Evolutionary conservation across 2,329 filamentous ascomycete genomes (phyloP).

Genomic region (Teratosphaeria epicoccoides): DNA sequence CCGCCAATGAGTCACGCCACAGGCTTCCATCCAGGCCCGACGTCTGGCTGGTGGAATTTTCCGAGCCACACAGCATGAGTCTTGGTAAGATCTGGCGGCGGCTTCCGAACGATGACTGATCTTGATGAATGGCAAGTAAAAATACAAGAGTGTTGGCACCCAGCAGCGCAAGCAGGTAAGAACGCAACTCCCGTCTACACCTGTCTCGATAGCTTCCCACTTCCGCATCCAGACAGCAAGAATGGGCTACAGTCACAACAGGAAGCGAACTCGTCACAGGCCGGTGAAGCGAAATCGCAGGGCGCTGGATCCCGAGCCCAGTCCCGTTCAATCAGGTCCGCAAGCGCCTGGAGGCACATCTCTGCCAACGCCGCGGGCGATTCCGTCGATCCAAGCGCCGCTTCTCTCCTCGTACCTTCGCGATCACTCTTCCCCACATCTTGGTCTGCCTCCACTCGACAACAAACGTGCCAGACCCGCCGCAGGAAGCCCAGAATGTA

Average conservation of each 20-base stretch:
- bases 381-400: neutral
- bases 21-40: neutral
- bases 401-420: neutral
- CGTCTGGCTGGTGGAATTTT: neutral
- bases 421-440: neutral
- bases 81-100: neutral
- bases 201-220: no score
- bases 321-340: neutral
- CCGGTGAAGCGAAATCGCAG: neutral
- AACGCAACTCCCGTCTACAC: neutral
- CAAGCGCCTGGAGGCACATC: neutral
- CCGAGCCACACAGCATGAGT: no score
- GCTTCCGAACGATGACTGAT: neutral
- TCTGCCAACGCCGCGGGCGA: neutral
- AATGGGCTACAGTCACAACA: neutral
- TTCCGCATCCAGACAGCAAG: neutral
- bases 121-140: neutral
- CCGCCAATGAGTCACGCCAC: neutral
- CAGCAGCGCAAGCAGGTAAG: neutral
- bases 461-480: neutral
- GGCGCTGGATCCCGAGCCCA: neutral
- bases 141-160: neutral
- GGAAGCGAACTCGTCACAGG: neutral
- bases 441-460: neutral
- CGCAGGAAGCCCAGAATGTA: neutral